Base-by-base conservation (phyloP, 2,329 filamentous ascomycete genomes). In the Scorias spongiosa region DNA sequence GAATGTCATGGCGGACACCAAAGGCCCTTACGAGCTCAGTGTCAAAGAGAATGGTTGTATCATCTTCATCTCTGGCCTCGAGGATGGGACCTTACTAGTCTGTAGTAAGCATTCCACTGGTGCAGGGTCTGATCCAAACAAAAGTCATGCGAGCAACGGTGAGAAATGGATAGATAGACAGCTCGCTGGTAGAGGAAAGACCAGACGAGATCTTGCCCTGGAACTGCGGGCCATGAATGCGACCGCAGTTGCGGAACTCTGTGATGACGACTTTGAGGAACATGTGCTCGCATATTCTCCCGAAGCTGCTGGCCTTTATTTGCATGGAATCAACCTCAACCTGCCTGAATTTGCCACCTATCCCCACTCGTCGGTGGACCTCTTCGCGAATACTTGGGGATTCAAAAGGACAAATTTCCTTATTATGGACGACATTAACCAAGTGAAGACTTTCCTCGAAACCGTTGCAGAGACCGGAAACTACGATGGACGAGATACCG, bases 1-100 rank as follows among this genome's bases (percentile, higher is more conserved):
- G 12, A 84, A 81, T 56, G 85, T 98, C 47, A 70, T 81, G 57
- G 64, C 65, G 26, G 73, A 82, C 44, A 96, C 91, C 1, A 68
- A 76, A 50, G 87, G 86, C 0, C 91, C 91, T 0, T 98, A 96
- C 55, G 91, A 98, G 65, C 68, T 98, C 44, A 96, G 87, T 46
- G 77, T 96, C 42, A 98, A 98, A 66, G 91, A 98, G 65, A 98
- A 98, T 57, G 91, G 91, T n/a, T 98, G 91, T 63, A 98, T 98
- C 63, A 95, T 98, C 53, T 98, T 98, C 67, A 79, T 98, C 39
- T 81, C 87, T 12, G 91, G 88, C 11, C 70, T 98, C 17, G 84
- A 93, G 56, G 88, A 95, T 55, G 88, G 78, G 30, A 86, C 84
- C 1, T 69, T 98, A 9, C 70, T 98, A 7, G 88, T 98, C n/a